Evolutionary conservation across 345 rosid genomes (phyloP).

Genomic region (Carallia pectinifolia): DNA sequence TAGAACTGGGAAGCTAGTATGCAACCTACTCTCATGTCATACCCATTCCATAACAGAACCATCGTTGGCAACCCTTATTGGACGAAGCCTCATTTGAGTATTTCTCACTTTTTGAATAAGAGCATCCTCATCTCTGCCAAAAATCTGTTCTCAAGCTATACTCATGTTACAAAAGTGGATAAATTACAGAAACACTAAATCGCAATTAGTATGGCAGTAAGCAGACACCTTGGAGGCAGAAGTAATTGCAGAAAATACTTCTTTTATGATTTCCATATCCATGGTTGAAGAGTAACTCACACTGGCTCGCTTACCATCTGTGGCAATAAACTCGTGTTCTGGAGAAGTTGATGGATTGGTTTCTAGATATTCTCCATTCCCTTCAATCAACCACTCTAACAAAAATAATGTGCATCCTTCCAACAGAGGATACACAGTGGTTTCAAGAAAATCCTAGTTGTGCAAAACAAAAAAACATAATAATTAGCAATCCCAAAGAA

Average conservation of each 20-base stretch:
- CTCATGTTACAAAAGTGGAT: neutral
- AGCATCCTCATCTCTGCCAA: conserved; percentile 51
- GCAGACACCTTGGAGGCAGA: conserved; percentile 79
- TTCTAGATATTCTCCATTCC: conserved; percentile 64
- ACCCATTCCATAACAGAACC: conserved; percentile 98
- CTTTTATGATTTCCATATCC: conserved; percentile 83
- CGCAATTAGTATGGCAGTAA: neutral
- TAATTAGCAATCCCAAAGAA: neutral
- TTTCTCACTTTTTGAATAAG: conserved; percentile 51
- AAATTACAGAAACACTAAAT: neutral
- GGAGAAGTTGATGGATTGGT: conserved; percentile 98
- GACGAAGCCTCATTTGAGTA: conserved; percentile 64
- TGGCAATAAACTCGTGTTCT: conserved; percentile 76
- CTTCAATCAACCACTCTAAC: conserved; percentile 90
- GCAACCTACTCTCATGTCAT: neutral
- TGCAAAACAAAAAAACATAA: neutral
- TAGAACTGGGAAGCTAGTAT: neutral
- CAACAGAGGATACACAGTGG: conserved; percentile 70
- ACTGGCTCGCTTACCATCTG: conserved; percentile 66
- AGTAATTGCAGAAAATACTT: conserved; percentile 62
- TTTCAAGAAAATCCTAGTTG: conserved; percentile 66
- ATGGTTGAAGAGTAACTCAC: conserved; percentile 96
- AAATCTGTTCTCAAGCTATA: conserved; percentile 39
- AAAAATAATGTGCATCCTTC: conserved; percentile 80
- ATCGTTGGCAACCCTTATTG: conserved; percentile 60